Percentiles rank a stretch among this genome's conserved stretches.
These are phyloP conservation scores for Dissophora globulifera DNA, from an alignment of 192 early-diverging fungal genomes.

Conservation along the genomic window DNA sequence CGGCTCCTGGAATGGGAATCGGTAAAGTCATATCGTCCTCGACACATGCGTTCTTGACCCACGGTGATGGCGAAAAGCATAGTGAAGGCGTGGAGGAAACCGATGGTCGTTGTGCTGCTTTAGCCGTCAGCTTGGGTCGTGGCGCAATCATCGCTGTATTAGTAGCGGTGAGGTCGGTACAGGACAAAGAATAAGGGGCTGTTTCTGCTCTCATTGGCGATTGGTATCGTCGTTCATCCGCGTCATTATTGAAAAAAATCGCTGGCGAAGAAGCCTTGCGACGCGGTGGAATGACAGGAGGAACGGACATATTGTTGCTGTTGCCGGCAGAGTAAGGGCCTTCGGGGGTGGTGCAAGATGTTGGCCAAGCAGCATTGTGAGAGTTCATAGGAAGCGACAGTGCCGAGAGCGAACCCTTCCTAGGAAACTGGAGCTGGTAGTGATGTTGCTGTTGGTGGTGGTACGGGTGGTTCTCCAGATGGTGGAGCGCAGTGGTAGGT, in stretches of 20 bases:
- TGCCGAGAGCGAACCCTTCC: constrained; percentile 16
- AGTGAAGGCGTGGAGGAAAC: not conserved
- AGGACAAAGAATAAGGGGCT: too few species aligned
- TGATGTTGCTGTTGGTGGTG: not conserved
- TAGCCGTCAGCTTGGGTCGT: too few species aligned
- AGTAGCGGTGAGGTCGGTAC: too few species aligned
- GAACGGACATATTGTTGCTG: not conserved
- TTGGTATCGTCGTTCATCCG: too few species aligned
- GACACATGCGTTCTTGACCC: not conserved
- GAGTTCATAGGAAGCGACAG: constrained; percentile 6
- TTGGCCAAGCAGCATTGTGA: too few species aligned
- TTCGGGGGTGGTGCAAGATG: too few species aligned
- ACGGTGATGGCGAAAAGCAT: not conserved
- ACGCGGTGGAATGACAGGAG: constrained; percentile 23
- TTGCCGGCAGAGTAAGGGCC: too few species aligned
- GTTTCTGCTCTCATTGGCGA: too few species aligned
- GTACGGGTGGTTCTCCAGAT: too few species aligned
- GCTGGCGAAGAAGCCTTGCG: constrained; percentile 32
- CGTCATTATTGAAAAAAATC: not conserved
- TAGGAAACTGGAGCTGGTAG: constrained; percentile 3
- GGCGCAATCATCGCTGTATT: too few species aligned
- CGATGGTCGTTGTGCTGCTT: not conserved
- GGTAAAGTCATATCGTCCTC: too few species aligned
- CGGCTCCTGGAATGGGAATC: constrained; percentile 13
- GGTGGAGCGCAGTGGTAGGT: constrained; percentile 3